phyloP scores from a whole-genome alignment of 805 yeast genomes.

The Nakazawaea molendinolei region DNA sequence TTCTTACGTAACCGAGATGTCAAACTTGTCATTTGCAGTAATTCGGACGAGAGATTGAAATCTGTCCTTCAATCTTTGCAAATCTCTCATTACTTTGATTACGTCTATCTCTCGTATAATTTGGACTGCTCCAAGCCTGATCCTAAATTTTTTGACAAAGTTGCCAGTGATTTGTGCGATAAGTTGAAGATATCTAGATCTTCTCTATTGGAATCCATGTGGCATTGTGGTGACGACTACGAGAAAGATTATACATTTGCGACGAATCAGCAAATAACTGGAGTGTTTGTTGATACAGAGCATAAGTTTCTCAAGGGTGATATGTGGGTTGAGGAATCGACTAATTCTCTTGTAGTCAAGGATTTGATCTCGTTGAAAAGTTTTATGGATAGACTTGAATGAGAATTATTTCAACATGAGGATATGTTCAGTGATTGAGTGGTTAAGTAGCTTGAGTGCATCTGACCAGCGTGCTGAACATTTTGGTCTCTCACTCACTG shows the following conservation, averaged over 20 bases:
- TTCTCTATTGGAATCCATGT: constrained; percentile 20
- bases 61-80: constrained; percentile 40
- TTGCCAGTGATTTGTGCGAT: constrained; percentile 21
- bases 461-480: too few species aligned
- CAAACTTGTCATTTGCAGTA: constrained; percentile 42
- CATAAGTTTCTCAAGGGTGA: too few species aligned
- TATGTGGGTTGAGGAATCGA: too few species aligned
- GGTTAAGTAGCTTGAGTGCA: too few species aligned
- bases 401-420: too few species aligned
- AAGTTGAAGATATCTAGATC: constrained; percentile 1
- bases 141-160: constrained; percentile 36
- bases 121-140: constrained; percentile 49
- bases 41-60: constrained; percentile 52
- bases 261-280: too few species aligned
- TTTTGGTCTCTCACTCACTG: too few species aligned
- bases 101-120: constrained; percentile 50
- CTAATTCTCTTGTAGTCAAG: too few species aligned
- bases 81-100: constrained; percentile 32
- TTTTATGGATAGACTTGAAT: too few species aligned
- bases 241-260: constrained; percentile 50
- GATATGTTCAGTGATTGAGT: too few species aligned
- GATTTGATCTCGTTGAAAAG: too few species aligned
- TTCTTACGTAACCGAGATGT: constrained; percentile 26
- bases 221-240: constrained; percentile 68
- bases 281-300: too few species aligned